Conservation (phyloP, 2,329 filamentous ascomycete species). For the Exophiala phaeomuriformis region DNA sequence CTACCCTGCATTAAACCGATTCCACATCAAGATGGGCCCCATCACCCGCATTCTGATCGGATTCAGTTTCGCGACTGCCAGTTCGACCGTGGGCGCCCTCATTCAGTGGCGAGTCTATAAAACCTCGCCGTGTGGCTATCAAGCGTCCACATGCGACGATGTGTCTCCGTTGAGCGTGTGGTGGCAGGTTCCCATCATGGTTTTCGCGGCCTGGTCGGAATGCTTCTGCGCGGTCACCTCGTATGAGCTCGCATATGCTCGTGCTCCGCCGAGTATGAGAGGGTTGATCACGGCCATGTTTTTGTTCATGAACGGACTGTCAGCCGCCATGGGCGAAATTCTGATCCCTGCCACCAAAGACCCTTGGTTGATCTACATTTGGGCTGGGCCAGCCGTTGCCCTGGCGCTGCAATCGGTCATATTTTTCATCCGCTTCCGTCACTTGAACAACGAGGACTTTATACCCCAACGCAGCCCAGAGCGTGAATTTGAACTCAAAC, state of each 20-base stretch:
- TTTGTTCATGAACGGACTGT: slow-evolving; percentile 63
- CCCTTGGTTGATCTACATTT: slow-evolving; percentile 65
- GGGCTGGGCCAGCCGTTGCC: slow-evolving; percentile 55
- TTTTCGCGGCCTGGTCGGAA: slow-evolving; percentile 48
- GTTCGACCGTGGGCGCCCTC: slow-evolving; percentile 50
- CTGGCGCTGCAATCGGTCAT: slow-evolving; percentile 53
- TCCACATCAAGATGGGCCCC: slow-evolving; percentile 50
- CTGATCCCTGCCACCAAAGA: slow-evolving; percentile 55
- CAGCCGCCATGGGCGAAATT: slow-evolving; percentile 61
- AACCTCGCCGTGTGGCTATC: slow-evolving; percentile 46
- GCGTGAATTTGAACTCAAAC: no score
- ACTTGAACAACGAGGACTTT: slow-evolving; percentile 57
- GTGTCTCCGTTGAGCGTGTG: slow-evolving; percentile 30
- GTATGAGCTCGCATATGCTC: slow-evolving; percentile 66
- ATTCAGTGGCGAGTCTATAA: slow-evolving; percentile 54
- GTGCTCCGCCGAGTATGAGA: slow-evolving; percentile 62
- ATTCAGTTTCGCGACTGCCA: slow-evolving; percentile 46
- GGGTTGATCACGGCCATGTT: slow-evolving; percentile 60
- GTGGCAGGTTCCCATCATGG: slow-evolving; percentile 43
- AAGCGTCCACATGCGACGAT: slow-evolving; percentile 34
- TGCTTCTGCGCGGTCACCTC: slow-evolving; percentile 61
- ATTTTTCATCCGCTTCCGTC: slow-evolving; percentile 62
- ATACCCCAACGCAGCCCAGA: slow-evolving; percentile 20
- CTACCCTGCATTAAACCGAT: slow-evolving; percentile 49
- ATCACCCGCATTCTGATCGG: slow-evolving; percentile 50